Evolutionary conservation across 176 grass and related monocot genomes (phyloP).

Genomic region (Musa acuminata): DNA sequence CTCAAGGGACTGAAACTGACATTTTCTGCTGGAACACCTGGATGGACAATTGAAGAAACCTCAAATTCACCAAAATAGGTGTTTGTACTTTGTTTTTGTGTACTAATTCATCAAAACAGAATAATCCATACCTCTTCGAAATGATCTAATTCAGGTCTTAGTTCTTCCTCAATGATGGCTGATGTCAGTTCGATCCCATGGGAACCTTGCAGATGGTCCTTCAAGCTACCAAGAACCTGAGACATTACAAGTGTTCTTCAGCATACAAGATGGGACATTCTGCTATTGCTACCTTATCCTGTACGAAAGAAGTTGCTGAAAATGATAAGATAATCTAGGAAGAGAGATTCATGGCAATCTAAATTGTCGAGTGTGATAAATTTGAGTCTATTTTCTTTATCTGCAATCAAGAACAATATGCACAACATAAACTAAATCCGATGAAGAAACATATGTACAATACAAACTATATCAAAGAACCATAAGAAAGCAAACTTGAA

Average conservation of each 20-base stretch:
- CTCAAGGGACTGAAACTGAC: not conserved
- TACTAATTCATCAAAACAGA: not conserved
- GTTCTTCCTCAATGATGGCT: not conserved
- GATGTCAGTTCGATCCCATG: not conserved
- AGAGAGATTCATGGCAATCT: too few relatives aligned
- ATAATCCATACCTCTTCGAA: conserved; percentile 5
- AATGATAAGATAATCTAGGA: not conserved
- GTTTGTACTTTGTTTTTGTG: not conserved
- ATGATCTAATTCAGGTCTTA: not conserved
- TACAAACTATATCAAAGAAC: too few relatives aligned
- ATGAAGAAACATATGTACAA: too few relatives aligned
- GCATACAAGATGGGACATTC: not conserved
- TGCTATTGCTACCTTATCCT: not conserved
- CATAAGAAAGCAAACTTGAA: too few relatives aligned
- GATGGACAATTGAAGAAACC: not conserved
- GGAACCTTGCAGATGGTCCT: conserved; percentile 6
- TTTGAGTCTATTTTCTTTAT: too few relatives aligned
- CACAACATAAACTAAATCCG: too few relatives aligned
- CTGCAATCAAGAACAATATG: too few relatives aligned
- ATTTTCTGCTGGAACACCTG: conserved; percentile 9
- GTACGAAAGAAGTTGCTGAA: not conserved
- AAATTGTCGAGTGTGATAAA: too few relatives aligned
- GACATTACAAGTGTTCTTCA: not conserved
- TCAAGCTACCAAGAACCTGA: not conserved
- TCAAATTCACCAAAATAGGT: not conserved